Evolutionary conservation across 192 early-diverging fungal species (phyloP), one percentile per base, ranked within the genome.

Genomic region (Coemansia umbellata): DNA sequence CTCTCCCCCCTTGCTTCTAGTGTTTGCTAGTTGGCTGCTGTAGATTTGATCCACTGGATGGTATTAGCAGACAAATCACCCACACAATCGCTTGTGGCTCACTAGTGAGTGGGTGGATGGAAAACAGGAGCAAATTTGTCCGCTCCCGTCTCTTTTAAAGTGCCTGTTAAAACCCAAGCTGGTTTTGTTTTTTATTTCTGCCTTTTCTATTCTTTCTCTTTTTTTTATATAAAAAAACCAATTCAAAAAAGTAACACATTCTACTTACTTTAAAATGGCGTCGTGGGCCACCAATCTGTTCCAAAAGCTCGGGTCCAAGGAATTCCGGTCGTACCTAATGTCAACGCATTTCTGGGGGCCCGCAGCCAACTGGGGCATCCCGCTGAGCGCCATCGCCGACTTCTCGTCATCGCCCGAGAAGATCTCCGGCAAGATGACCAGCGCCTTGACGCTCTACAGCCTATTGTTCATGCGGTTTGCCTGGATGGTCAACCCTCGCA

Each of bases 371-470:
- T 90, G 95, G 95, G 95, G 95, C 40, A 84, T 98, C 45, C 95
- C 95, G 37, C 52, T 98, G 23, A 94, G 94, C 26, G 95, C 95
- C 8, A 91, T 96, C 52, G 89, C 90, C 33, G 95, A 98, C 66
- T 85, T 82, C 47, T 82, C 87, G 51, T 91, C 94, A 66, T 88
- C 88, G 47, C 91, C 93, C 8, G 91, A 92, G 52, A 74, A 88
- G 60, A 98, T 98, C 65, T 87, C 85, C 24, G 89, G 90, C 43
- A 96, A 92, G 52, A 98, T 98, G 95, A 98, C 95, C 27, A 56
- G 61, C 60, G 92, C 92, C 1, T 69, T 98, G 58, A 82, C 83
- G 11, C 51, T 98, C 13, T 98, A 96, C 74, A 95, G 93, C 28
- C 60, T 80, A 23, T 66, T 94, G 51, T 98, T 98, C 63, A 94